phyloP scores from a whole-genome alignment of 441 rosid species.

The Populus hybrid region DNA sequence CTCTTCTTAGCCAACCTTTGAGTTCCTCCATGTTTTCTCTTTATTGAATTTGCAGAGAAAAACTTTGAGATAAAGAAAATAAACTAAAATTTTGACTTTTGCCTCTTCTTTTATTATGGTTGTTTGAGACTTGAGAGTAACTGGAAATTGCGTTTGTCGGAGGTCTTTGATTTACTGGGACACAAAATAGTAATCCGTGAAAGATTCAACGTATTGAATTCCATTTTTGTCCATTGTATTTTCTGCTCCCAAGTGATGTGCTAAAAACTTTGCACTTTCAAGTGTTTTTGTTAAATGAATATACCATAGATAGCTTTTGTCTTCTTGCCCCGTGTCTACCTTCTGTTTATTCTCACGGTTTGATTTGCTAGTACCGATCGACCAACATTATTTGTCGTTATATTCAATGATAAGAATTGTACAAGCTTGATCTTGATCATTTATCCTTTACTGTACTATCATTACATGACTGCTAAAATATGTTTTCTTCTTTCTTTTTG shows the following conservation, averaged over 20 bases:
- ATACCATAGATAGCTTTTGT: background rate
- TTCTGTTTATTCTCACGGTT: background rate
- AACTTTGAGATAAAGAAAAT: background rate
- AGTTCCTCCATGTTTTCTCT: background rate
- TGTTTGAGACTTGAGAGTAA: background rate
- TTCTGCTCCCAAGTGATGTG: too few relatives aligned
- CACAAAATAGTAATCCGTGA: background rate
- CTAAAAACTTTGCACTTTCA: background rate
- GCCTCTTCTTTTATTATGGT: background rate
- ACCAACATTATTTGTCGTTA: background rate
- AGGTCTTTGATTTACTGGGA: background rate
- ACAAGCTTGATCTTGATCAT: background rate
- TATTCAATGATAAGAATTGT: background rate
- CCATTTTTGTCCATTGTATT: background rate
- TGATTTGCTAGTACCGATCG: background rate
- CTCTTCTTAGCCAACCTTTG: background rate
- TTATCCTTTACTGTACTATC: too few relatives aligned
- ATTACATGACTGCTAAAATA: background rate
- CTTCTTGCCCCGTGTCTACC: background rate
- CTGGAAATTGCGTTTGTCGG: background rate
- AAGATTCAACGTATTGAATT: background rate
- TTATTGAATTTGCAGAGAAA: background rate
- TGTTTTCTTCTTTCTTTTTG: slow-evolving; percentile 1
- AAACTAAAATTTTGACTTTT: background rate
- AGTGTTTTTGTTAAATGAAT: background rate